Evolutionary conservation across 176 grass and related monocot genomes (phyloP).

Genomic region (Eremochloa ophiuroides): DNA sequence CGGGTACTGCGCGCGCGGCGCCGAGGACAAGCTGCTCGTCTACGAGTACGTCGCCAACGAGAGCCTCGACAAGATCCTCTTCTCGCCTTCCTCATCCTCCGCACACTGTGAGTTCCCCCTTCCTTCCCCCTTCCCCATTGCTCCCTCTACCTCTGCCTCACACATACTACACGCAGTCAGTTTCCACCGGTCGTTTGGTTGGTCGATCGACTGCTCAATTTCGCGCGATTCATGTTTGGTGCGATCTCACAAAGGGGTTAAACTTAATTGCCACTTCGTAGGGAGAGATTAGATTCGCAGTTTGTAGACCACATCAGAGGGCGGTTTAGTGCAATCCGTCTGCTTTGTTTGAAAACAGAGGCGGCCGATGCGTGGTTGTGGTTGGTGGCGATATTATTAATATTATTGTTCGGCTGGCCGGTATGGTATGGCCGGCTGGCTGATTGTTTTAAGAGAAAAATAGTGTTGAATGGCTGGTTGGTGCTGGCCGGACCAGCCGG

Average conservation of each 20-base stretch:
- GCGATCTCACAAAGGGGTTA: background rate
- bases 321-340: background rate
- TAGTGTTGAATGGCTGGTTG: too few relatives aligned
- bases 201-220: background rate
- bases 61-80: conserved; percentile 98
- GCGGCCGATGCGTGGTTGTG: background rate
- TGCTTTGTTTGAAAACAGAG: background rate
- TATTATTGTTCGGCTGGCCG: too few relatives aligned
- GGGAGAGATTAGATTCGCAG: background rate
- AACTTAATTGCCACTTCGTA: background rate
- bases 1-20: conserved; percentile 70
- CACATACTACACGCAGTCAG: background rate
- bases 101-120: background rate
- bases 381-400: background rate
- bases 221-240: background rate
- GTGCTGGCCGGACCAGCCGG: too few relatives aligned
- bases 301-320: background rate
- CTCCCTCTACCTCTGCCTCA: background rate
- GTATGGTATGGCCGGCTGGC: too few relatives aligned
- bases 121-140: background rate
- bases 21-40: conserved; percentile 74
- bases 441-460: too few relatives aligned
- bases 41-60: conserved; percentile 96
- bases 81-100: conserved; percentile 2
- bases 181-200: background rate